These are phyloP conservation scores for Leccinum boreale DNA, from an alignment of 768 basidiomycete genomes.

Conservation along the genomic window DNA sequence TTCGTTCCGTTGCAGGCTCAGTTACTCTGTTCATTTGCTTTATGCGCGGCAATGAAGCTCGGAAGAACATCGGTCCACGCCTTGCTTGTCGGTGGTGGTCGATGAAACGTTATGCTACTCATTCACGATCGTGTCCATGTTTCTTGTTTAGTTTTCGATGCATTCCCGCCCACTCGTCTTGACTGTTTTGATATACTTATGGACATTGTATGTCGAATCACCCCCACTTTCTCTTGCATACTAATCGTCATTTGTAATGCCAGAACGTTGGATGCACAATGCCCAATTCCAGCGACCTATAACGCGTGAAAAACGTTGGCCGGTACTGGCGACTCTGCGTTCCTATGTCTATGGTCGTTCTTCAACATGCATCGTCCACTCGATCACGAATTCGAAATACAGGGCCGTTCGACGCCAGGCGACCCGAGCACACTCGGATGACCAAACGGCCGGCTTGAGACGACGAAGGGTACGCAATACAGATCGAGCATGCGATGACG, in stretches of 20 bases:
- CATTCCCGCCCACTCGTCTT: not conserved
- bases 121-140: not conserved
- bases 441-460: too few relatives aligned
- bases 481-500: too few relatives aligned
- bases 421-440: too few relatives aligned
- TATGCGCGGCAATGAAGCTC: not conserved
- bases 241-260: not conserved
- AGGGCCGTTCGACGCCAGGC: too few relatives aligned
- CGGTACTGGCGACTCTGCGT: not conserved
- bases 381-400: too few relatives aligned
- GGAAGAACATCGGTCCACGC: too few relatives aligned
- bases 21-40: not conserved
- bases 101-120: conserved; percentile 1
- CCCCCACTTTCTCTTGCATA: not conserved
- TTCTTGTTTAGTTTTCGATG: not conserved
- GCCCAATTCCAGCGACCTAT: not conserved
- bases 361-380: too few relatives aligned
- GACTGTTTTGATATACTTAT: not conserved
- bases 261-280: conserved; percentile 2
- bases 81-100: not conserved
- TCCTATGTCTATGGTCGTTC: not conserved
- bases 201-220: not conserved
- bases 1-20: conserved; percentile 6
- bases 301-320: too few relatives aligned
- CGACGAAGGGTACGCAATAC: too few relatives aligned